phyloP scores from a whole-genome alignment of 192 early-diverging fungal genomes.

The Cladochytrium replicatum region DNA sequence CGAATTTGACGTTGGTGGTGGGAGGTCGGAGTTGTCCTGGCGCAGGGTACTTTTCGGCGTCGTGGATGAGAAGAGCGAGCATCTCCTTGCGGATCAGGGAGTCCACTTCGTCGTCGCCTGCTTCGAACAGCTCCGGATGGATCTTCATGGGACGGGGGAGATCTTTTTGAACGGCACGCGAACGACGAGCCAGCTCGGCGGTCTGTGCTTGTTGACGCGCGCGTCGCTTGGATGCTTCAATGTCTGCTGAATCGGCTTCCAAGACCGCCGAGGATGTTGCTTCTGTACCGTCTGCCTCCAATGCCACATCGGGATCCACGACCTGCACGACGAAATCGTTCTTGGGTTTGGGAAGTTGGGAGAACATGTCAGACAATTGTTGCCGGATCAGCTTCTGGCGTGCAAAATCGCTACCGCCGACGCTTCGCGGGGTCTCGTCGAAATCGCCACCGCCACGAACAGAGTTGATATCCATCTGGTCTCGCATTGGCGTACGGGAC shows the following conservation, averaged over 20 bases:
- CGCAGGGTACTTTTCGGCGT: slow-evolving; percentile 61
- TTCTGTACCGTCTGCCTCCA: slow-evolving; percentile 19
- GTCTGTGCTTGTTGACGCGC: slow-evolving; percentile 40
- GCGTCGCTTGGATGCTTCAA: slow-evolving; percentile 41
- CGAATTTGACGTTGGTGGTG: no score
- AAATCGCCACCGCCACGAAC: no score
- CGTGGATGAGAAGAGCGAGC: slow-evolving; percentile 55
- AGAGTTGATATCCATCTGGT: slow-evolving; percentile 46
- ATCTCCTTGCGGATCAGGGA: slow-evolving; percentile 63
- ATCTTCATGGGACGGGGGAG: slow-evolving; percentile 71
- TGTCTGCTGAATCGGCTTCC: slow-evolving; percentile 66
- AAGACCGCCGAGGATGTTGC: slow-evolving; percentile 15
- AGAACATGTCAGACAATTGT: slow-evolving; percentile 60
- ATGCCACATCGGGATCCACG: slow-evolving; percentile 27
- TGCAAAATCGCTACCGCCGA: no score
- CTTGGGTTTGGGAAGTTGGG: slow-evolving; percentile 69
- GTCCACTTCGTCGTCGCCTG: slow-evolving; percentile 28
- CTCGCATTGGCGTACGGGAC: slow-evolving; percentile 21
- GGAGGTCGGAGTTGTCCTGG: slow-evolving; percentile 41
- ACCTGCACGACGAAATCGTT: no score
- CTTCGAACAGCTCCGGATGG: slow-evolving; percentile 17
- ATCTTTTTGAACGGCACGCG: slow-evolving; percentile 61
- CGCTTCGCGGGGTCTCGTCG: slow-evolving; percentile 62
- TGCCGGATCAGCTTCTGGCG: slow-evolving; percentile 52
- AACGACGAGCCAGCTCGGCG: slow-evolving; percentile 47